Evolutionary conservation across 2,329 filamentous ascomycete species (phyloP), one percentile per base, ranked within the genome.

Genomic region (Camillea tinctor): DNA sequence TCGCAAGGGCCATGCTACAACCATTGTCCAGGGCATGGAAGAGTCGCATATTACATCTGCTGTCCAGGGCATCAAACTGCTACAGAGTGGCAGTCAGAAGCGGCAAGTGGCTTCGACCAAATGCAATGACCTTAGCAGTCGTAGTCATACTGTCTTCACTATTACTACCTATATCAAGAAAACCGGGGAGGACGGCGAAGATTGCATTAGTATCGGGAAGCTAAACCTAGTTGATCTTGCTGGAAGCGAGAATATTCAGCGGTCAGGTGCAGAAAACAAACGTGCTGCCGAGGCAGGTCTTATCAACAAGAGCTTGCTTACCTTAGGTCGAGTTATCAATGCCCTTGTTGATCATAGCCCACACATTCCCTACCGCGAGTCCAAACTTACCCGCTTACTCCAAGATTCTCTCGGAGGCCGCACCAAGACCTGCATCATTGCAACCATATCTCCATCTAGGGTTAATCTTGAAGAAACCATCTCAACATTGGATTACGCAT

Each of bases 81-180:
- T 99, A 52, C 92, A 95, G 69, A 84, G 89, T 64, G 96, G 95
- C 63, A 97, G 93, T 75, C 84, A 95, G 77, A 96, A 93, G 76
- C 90, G 95, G 54, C 95, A 99, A 76, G 95, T 99, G n/a, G 96
- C 95, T 5, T 93, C 96, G 3, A 99, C 95, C n/a, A 98, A 98
- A 76, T 99, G 95, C 84, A 99, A 99, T 74, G 95, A 99, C 70
- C 86, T 98, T 58, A 97, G 93, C 76, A 97, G 93, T 69, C 88
- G 95, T 74, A 97, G 93, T 79, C 96, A 99, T 73, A 99, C 95
- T 0, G 90, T 99, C 21, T 99, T 99, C 72, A 98, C 95, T 7
- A 91, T 99, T 61, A 97, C 94, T 0, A 91, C 93, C 0, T 92
- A 93, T 72, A 89, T 93, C 70, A 97, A 96, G 76, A 88, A 90